Base-by-base conservation (phyloP, 2,329 filamentous ascomycete genomes). In the Ophiosphaerella narmari region DNA sequence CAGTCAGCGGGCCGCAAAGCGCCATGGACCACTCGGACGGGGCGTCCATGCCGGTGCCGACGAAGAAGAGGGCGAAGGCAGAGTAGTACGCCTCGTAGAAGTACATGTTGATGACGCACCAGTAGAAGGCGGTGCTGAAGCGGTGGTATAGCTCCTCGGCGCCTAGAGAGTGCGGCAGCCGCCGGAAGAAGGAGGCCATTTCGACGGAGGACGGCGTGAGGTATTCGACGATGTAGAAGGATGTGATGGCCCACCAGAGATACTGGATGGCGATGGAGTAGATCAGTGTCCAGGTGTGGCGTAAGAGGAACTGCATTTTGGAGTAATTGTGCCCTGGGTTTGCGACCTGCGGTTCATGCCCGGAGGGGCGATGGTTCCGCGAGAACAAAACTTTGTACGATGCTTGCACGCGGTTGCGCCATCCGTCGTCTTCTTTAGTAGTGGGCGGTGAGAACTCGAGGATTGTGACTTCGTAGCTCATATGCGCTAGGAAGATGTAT, bases 401-500 rank as follows among this genome's bases (percentile, higher is more conserved):
- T 12, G 42, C 38, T 8, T 29, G 45, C 14, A 61, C 1, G 3
- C 49, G 18, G 5, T 24, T 39, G 13, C 33, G 34, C 52, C 26
- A 38, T 14, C 39, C 45, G 18, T 36, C 39, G n/a, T 46, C 44
- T 31, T 35, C 39, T 36, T 51, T 47, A 5, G 23, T 32, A 4
- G 42, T 9, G 2, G 37, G 9, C 1, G 62, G 59, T 2, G 38
- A 12, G 12, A 48, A 55, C 2, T 55, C 36, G 1, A 58, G 16
- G 2, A 63, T 39, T 4, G 50, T 39, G 12, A 62, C 34, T 5
- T 46, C 50, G 33, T 56, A 52, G 40, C 59, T 60, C 47, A 58
- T 51, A 46, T 62, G 49, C 2, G 39, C 53, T 9, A 50, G 42
- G 58, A 58, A 63, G 46, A 65, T 65, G n/a, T 60, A 55, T 2